phyloP scores from a whole-genome alignment of 768 basidiomycete genomes.

The Kwoniella bestiolae region DNA sequence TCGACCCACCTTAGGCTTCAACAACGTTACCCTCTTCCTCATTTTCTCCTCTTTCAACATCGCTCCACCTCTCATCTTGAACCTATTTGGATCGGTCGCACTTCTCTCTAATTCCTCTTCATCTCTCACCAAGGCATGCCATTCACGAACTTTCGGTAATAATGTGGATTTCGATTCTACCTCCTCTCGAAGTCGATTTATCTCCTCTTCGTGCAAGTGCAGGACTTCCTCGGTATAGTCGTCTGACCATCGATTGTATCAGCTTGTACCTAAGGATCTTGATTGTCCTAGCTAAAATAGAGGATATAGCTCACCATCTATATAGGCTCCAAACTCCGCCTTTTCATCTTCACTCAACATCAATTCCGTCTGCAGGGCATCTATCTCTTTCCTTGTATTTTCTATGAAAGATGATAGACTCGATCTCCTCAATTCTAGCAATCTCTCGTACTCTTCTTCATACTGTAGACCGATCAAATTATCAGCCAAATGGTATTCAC shows the following conservation, averaged over 20 bases:
- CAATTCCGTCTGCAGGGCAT: constrained; percentile 79
- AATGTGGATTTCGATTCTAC: constrained; percentile 76
- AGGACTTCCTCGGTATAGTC: constrained; percentile 88
- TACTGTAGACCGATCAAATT: constrained; percentile 60
- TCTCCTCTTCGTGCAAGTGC: constrained; percentile 81
- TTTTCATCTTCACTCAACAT: constrained; percentile 83
- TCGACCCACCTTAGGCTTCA: constrained; percentile 82
- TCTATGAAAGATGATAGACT: constrained; percentile 82
- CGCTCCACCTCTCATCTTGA: constrained; percentile 50
- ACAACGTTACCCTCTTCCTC: constrained; percentile 87
- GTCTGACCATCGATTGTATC: constrained; percentile 60
- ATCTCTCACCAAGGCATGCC: constrained; percentile 87
- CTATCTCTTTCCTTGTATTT: constrained; percentile 80
- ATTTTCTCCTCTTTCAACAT: constrained; percentile 94
- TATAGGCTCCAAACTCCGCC: constrained; percentile 77
- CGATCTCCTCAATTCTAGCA: constrained; percentile 84
- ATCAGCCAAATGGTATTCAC: constrained; percentile 19
- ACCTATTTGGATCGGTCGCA: constrained; percentile 52
- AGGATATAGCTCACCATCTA: constrained; percentile 68
- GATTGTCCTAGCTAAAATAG: constrained; percentile 4
- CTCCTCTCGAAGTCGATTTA: constrained; percentile 79
- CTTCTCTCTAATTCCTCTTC: constrained; percentile 76
- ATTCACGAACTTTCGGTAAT: constrained; percentile 77
- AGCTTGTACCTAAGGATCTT: no score
- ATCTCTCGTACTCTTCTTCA: constrained; percentile 84